Conservation (phyloP, 1,284 basidiomycete genomes). For the Irpex sp. region DNA sequence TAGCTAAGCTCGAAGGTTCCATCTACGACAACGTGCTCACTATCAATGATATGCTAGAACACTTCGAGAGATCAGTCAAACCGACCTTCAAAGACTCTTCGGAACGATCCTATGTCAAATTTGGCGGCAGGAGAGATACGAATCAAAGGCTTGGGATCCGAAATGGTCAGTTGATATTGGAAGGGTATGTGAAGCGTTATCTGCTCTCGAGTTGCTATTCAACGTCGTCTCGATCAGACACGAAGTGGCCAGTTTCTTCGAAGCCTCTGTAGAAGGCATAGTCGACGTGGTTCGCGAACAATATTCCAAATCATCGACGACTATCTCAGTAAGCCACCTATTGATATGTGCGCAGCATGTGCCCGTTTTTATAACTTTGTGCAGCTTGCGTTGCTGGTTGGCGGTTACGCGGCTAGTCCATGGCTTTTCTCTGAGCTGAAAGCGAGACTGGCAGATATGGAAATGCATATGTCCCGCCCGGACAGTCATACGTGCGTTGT, state of each 20-base stretch:
- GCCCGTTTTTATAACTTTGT: background rate
- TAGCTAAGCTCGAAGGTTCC: conserved; percentile 33
- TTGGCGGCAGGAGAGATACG: conserved; percentile 34
- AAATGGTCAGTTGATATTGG: conserved; percentile 36
- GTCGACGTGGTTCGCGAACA: conserved; percentile 31
- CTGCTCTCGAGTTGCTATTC: background rate
- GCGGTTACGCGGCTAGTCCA: conserved; percentile 37
- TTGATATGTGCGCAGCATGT: background rate
- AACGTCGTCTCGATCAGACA: conserved; percentile 14
- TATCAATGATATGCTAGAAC: conserved; percentile 31
- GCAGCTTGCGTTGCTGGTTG: conserved; percentile 36
- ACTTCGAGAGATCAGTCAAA: conserved; percentile 40
- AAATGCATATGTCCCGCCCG: conserved; percentile 37
- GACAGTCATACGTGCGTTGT: conserved; percentile 40
- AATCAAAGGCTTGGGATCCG: conserved; percentile 34
- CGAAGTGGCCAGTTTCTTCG: conserved; percentile 36
- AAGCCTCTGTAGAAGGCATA: conserved; percentile 34
- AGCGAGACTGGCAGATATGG: conserved; percentile 23
- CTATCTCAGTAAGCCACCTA: conserved; percentile 4
- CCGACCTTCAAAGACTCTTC: conserved; percentile 32
- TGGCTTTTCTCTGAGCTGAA: conserved; percentile 31
- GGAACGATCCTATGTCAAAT: conserved; percentile 37
- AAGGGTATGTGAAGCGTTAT: conserved; percentile 29
- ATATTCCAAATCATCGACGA: conserved; percentile 2
- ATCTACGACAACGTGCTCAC: conserved; percentile 31